phyloP scores from a whole-genome alignment of 106 monocot species.

The Acanthochlamys bracteata region DNA sequence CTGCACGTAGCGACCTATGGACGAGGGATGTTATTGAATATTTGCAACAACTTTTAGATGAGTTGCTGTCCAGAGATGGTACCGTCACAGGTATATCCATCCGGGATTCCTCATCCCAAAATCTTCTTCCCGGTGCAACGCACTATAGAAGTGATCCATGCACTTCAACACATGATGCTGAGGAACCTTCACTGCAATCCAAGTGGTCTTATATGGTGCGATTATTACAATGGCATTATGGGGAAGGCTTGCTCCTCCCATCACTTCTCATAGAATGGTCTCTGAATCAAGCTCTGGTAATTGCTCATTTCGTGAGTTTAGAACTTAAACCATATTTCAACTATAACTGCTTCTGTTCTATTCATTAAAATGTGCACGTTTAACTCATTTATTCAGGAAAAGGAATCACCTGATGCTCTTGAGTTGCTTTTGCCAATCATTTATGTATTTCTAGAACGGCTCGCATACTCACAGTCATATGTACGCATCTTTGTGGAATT shows the following conservation, averaged over 20 bases:
- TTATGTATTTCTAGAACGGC: constrained; percentile 46
- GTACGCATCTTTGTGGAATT: constrained; percentile 70
- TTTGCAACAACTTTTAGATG: constrained; percentile 83
- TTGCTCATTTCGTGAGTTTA: not conserved
- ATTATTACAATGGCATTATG: constrained; percentile 69
- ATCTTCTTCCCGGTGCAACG: constrained; percentile 15
- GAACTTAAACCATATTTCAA: not conserved
- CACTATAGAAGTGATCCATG: constrained; percentile 37
- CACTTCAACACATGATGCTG: constrained; percentile 26
- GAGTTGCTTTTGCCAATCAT: constrained; percentile 86
- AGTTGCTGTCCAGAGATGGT: constrained; percentile 65
- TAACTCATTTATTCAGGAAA: constrained; percentile 50
- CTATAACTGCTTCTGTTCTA: not conserved
- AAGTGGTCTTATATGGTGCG: constrained; percentile 88
- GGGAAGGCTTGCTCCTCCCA: constrained; percentile 74
- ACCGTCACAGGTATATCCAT: constrained; percentile 15
- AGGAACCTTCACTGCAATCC: constrained; percentile 50
- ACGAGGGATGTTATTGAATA: constrained; percentile 89
- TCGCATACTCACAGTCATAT: constrained; percentile 73
- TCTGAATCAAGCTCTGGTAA: constrained; percentile 81
- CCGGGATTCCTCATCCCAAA: constrained; percentile 49
- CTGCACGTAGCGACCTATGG: constrained; percentile 67
- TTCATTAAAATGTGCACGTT: constrained; percentile 8
- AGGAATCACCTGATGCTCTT: constrained; percentile 55
- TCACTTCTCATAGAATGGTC: constrained; percentile 77